Evolutionary conservation across 495 filamentous ascomycete species (phyloP).

Genomic region (Aspergillus heteromorphus): DNA sequence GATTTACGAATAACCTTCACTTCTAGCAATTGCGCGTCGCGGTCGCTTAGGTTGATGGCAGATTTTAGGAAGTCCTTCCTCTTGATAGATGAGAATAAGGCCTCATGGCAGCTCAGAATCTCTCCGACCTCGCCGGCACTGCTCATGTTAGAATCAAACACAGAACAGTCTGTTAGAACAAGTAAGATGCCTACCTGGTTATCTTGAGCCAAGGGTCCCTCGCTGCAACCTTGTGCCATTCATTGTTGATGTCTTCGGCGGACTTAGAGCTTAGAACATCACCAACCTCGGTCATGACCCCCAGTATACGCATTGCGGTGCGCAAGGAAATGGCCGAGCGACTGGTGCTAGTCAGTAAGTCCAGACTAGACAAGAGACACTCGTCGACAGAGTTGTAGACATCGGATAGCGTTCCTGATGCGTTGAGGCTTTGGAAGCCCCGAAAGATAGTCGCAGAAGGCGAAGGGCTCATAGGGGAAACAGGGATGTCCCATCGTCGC

Average conservation of each 20-base stretch:
- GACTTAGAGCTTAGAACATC: constrained; percentile 62
- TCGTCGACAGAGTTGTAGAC: constrained; percentile 52
- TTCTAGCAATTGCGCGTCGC: constrained; percentile 65
- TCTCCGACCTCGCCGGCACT: constrained; percentile 79
- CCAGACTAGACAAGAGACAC: constrained; percentile 60
- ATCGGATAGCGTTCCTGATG: constrained; percentile 48
- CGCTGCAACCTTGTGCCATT: constrained; percentile 55
- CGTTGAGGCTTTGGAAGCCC: constrained; percentile 73
- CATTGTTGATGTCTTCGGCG: constrained; percentile 53
- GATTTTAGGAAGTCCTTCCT: constrained; percentile 58
- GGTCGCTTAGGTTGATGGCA: constrained; percentile 47
- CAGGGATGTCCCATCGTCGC: constrained; percentile 88
- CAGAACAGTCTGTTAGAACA: constrained; percentile 14
- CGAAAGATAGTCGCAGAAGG: constrained; percentile 68
- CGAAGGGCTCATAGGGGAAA: constrained; percentile 54
- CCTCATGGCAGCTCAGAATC: constrained; percentile 75
- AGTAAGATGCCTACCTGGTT: constrained; percentile 51
- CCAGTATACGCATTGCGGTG: constrained; percentile 62
- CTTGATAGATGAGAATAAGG: constrained; percentile 74
- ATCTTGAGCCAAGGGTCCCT: constrained; percentile 74
- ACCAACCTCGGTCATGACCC: constrained; percentile 74
- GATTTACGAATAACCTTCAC: constrained; percentile 67
- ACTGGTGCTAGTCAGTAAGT: constrained; percentile 46
- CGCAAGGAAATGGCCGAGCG: constrained; percentile 57
- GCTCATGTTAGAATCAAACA: constrained; percentile 11